Conservation (phyloP, 2,329 filamentous ascomycete species). For the Diplodia scrobiculata region DNA sequence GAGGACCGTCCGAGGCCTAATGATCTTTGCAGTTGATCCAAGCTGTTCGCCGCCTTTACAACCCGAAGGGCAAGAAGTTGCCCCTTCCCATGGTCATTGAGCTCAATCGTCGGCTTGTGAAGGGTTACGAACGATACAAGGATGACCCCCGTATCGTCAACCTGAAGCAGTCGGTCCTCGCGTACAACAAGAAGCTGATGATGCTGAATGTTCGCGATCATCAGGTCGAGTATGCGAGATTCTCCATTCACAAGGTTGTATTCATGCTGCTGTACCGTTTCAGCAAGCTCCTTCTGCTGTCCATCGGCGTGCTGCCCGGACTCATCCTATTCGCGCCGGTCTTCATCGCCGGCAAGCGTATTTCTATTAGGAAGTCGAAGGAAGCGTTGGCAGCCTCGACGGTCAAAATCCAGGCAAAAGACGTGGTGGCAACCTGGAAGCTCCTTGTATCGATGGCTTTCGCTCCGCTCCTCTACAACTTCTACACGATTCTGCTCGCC, state of each 20-base stretch:
- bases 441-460: slow-evolving; percentile 46
- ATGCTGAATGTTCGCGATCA: slow-evolving; percentile 89
- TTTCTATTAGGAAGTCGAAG: slow-evolving; percentile 44
- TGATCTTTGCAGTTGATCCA: slow-evolving; percentile 70
- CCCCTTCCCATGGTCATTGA: slow-evolving; percentile 91
- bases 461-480: slow-evolving; percentile 41
- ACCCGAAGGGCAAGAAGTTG: slow-evolving; percentile 89
- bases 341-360: slow-evolving; percentile 43
- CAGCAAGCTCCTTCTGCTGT: slow-evolving; percentile 73
- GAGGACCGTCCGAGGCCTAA: not conserved
- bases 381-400: slow-evolving; percentile 47
- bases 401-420: slow-evolving; percentile 46
- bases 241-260: slow-evolving; percentile 75
- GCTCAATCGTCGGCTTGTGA: slow-evolving; percentile 84
- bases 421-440: slow-evolving; percentile 49
- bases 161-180: slow-evolving; percentile 72
- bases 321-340: slow-evolving; percentile 73
- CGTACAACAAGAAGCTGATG: slow-evolving; percentile 84
- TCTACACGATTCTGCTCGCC: slow-evolving; percentile 40
- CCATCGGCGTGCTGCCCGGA: slow-evolving; percentile 81
- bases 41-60: slow-evolving; percentile 89
- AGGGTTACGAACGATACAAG: slow-evolving; percentile 91
- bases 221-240: slow-evolving; percentile 87
- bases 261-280: slow-evolving; percentile 77
- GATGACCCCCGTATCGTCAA: slow-evolving; percentile 80